These are phyloP conservation scores for Jacaranda copaia DNA, from an alignment of 257 asterid genomes.

Conservation along the genomic window DNA sequence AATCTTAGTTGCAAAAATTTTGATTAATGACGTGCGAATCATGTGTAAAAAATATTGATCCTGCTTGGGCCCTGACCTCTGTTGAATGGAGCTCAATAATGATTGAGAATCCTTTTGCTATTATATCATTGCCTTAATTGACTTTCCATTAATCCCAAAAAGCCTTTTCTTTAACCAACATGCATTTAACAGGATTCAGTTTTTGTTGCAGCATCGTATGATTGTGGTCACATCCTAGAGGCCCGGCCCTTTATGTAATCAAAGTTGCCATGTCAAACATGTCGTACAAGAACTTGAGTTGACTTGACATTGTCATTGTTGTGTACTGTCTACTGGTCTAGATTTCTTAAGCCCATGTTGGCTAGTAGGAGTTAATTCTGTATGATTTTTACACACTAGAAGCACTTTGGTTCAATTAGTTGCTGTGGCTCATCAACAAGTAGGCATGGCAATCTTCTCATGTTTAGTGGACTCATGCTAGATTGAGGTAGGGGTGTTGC, in stretches of 20 bases:
- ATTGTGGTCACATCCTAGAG: neutral
- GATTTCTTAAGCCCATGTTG: neutral
- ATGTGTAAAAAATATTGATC: neutral
- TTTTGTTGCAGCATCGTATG: neutral
- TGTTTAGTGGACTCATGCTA: too few relatives aligned
- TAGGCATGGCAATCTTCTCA: neutral
- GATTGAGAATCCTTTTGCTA: neutral
- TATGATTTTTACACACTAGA: neutral
- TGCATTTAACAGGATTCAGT: slow-evolving; percentile 2
- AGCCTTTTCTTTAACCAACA: neutral
- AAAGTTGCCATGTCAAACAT: neutral
- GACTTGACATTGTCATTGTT: neutral
- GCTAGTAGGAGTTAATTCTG: neutral
- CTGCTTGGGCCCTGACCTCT: slow-evolving; percentile 20
- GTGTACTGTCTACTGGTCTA: neutral
- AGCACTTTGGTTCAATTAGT: slow-evolving; percentile 4
- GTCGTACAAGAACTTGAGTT: slow-evolving; percentile 10
- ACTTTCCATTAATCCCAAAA: slow-evolving; percentile 8
- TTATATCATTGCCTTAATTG: neutral
- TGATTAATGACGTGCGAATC: slow-evolving; percentile 1
- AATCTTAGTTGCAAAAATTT: slow-evolving; percentile 4
- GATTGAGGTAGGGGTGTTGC: too few relatives aligned
- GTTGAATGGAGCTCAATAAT: slow-evolving; percentile 3
- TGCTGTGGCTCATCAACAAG: neutral
- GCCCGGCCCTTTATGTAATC: neutral